Evolutionary conservation across 768 basidiomycete genomes (phyloP), one percentile per base, ranked within the genome.

Genomic region (Kwoniella sp.): DNA sequence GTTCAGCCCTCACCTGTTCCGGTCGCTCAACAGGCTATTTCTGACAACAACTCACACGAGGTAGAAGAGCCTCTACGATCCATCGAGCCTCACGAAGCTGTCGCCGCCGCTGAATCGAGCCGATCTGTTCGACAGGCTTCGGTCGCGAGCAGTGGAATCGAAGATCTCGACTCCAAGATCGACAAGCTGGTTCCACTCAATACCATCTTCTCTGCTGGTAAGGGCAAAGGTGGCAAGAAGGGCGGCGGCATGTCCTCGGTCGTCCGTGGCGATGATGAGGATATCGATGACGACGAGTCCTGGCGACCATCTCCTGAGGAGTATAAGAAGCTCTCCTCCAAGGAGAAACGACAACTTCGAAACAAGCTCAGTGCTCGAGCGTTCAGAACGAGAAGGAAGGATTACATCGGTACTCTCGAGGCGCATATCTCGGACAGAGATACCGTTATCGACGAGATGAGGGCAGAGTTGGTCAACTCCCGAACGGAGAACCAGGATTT

Each of bases 311-410:
- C 70, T 19, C 89, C 92, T 0, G 95, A 96, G 68, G 92, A 93
- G 66, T 96, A 97, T 82, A 88, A 90, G 77, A 97, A 92, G 80
- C 90, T 99, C 86, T 87, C 87, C 5, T 89, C 88, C 73, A 97
- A 95, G 82, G 94, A 98, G 83, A 98, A 98, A 81, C 83, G 96
- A 9, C 95, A 98, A 79, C 82, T 98, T 47, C 80, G 95, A 55
- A 99, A 99, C 83, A 99, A 99, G 87, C 92, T 97, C 71, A 89
- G 88, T 68, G 95, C 95, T 0, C 83, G 94, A 58, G 96, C 95
- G 78, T 97, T 97, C 82, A 85, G 95, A n/a, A 90, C 92, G 27
- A 83, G 95, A 37, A 84, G 93, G 79, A 98, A 97, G 83, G 94
- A 97, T 79, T 97, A 99, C 79, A 96, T 98, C 65, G 85, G 88